These are phyloP conservation scores for Cadophora luteo-olivacea DNA, from an alignment of 2,329 filamentous ascomycete genomes.

Conservation along the genomic window DNA sequence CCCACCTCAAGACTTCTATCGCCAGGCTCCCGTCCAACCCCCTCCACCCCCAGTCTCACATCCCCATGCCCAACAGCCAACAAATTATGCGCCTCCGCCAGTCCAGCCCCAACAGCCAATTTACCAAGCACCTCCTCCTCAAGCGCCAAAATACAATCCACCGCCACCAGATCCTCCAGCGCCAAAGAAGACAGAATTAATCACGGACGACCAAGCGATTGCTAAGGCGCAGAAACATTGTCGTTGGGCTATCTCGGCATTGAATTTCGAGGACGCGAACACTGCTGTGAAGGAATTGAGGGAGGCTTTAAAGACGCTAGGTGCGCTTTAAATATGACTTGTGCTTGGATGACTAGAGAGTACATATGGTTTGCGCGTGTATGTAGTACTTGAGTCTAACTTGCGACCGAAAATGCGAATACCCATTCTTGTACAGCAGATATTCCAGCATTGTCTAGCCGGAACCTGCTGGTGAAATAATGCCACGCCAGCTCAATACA, in stretches of 20 bases:
- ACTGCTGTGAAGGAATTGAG: constrained; percentile 88
- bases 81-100: constrained; percentile 33
- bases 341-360: neutral
- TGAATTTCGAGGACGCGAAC: constrained; percentile 94
- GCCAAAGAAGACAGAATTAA: constrained; percentile 49
- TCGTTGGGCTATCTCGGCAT: constrained; percentile 93
- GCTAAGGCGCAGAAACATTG: constrained; percentile 91
- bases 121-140: constrained; percentile 30
- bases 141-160: constrained; percentile 17
- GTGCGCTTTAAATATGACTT: constrained; percentile 35
- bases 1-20: constrained; percentile 30
- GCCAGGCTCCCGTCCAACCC: constrained; percentile 27
- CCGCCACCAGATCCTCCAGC: constrained; percentile 35
- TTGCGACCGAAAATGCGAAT: constrained; percentile 16
- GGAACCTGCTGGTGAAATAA: too few species aligned
- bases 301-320: constrained; percentile 64
- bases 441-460: neutral
- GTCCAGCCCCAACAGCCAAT: constrained; percentile 28
- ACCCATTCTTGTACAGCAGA: constrained; percentile 2
- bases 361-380: constrained; percentile 18
- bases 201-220: constrained; percentile 73
- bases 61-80: constrained; percentile 20
- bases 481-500: too few species aligned
- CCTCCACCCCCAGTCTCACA: constrained; percentile 33
- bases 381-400: constrained; percentile 1